Evolutionary conservation across 2,329 filamentous ascomycete species (phyloP).

Genomic region (Magnaporthiopsis rhizophila): DNA sequence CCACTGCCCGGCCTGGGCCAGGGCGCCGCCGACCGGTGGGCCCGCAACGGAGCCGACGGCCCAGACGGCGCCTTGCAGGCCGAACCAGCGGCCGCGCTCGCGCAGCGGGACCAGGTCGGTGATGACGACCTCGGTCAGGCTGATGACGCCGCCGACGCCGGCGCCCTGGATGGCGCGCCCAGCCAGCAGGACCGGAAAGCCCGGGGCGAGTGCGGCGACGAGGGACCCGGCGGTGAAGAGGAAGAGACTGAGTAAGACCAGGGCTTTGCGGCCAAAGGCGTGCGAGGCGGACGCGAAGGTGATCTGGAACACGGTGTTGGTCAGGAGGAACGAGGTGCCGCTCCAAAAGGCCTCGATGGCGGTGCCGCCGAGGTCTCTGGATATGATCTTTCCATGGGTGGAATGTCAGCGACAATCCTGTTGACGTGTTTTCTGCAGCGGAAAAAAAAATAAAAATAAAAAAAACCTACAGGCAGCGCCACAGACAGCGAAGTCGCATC

Average conservation of each 20-base stretch:
- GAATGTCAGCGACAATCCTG: too few species aligned
- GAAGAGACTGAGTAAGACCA: background rate
- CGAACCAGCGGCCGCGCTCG: slow-evolving; percentile 18
- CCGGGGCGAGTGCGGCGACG: background rate
- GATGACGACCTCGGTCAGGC: slow-evolving; percentile 26
- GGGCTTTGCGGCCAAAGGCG: slow-evolving; percentile 1
- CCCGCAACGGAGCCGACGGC: slow-evolving; percentile 16
- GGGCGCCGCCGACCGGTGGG: slow-evolving; percentile 17
- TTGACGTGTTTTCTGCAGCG: too few species aligned
- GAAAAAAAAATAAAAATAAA: too few species aligned
- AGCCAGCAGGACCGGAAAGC: background rate
- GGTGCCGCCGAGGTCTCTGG: slow-evolving; percentile 1
- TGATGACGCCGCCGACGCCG: slow-evolving; percentile 26
- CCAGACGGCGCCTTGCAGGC: slow-evolving; percentile 7
- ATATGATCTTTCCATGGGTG: background rate
- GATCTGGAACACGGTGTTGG: slow-evolving; percentile 47
- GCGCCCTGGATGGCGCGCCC: slow-evolving; percentile 24
- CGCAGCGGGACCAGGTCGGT: slow-evolving; percentile 22
- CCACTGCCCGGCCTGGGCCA: slow-evolving; percentile 17
- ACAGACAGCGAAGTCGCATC: slow-evolving; percentile 1
- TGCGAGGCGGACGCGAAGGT: slow-evolving; percentile 1
- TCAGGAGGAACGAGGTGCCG: slow-evolving; percentile 63
- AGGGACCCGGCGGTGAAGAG: background rate
- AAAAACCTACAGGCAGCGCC: background rate
- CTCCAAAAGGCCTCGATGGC: slow-evolving; percentile 46